Conservation (phyloP, 257 asterid genomes). For the Nicotiana attenuata region DNA sequence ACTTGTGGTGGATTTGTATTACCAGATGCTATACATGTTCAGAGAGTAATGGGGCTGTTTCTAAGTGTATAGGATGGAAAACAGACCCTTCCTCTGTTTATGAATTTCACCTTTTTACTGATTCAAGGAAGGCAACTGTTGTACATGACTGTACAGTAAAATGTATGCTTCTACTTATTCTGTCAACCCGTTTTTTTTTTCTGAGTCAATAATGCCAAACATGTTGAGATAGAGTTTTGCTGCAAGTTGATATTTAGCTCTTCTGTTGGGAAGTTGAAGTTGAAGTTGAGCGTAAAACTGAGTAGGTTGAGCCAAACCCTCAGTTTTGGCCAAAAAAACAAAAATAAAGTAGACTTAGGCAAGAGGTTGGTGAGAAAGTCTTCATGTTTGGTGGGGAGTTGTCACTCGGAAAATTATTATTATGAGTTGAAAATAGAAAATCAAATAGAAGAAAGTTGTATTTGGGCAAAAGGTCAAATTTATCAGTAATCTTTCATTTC, state of each 20-base stretch:
- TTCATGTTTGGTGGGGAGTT: too few relatives aligned
- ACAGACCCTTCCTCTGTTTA: slow-evolving; percentile 17
- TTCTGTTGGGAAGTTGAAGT: not conserved
- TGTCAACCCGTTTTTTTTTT: not conserved
- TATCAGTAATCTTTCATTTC: too few relatives aligned
- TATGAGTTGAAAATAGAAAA: too few relatives aligned
- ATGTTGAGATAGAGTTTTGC: not conserved
- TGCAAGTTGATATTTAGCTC: not conserved
- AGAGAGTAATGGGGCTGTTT: slow-evolving; percentile 29
- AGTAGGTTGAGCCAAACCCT: not conserved
- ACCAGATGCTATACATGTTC: slow-evolving; percentile 34
- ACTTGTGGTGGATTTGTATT: slow-evolving; percentile 7
- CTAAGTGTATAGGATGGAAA: slow-evolving; percentile 35
- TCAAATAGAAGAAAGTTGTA: too few relatives aligned
- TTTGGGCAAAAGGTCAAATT: too few relatives aligned
- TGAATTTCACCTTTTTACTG: not conserved
- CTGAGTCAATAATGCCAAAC: not conserved
- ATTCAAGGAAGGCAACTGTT: not conserved
- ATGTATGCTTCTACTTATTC: not conserved
- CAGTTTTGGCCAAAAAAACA: too few relatives aligned
- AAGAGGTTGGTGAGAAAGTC: too few relatives aligned
- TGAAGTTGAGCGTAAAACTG: not conserved
- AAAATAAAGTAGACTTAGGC: too few relatives aligned
- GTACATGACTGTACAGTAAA: not conserved
- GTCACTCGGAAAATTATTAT: too few relatives aligned